Evolutionary conservation across 2,329 filamentous ascomycete species (phyloP).

Genomic region (Endothia cerciana): DNA sequence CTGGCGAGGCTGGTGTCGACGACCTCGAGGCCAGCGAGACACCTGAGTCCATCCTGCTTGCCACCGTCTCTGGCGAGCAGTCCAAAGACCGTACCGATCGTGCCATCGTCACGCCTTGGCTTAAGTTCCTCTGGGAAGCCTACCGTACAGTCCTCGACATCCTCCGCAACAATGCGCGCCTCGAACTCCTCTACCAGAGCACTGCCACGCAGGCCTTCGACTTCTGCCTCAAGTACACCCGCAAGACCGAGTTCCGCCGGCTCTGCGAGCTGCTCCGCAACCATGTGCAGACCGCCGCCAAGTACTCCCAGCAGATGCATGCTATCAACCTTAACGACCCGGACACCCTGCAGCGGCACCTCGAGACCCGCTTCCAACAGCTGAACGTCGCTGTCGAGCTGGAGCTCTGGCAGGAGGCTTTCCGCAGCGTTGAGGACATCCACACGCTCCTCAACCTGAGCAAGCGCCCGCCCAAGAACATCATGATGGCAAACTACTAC

Average conservation of each 20-base stretch:
- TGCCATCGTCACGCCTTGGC: conserved; percentile 97
- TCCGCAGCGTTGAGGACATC: conserved; percentile 98
- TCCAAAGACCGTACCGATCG: conserved; percentile 96
- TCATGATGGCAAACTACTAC: conserved; percentile 99
- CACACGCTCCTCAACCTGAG: conserved; percentile 96
- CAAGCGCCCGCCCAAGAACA: conserved; percentile 96
- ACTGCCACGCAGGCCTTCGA: conserved; percentile 98
- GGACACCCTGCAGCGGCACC: conserved; percentile 93
- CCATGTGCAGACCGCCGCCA: conserved; percentile 98
- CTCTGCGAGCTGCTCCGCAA: conserved; percentile 98
- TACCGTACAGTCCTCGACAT: conserved; percentile 98
- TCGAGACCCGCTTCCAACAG: conserved; percentile 98
- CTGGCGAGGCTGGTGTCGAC: conserved; percentile 76
- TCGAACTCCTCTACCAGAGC: conserved; percentile 97
- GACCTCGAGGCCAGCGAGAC: conserved; percentile 97
- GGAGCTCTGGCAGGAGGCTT: conserved; percentile 98
- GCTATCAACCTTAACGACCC: conserved; percentile 98
- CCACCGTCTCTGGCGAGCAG: conserved; percentile 97
- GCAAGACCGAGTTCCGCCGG: conserved; percentile 98
- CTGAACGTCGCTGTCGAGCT: conserved; percentile 97
- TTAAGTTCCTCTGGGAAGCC: conserved; percentile 99
- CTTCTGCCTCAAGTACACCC: conserved; percentile 96
- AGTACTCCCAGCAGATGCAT: conserved; percentile 99
- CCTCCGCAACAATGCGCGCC: conserved; percentile 95
- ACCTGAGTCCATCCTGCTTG: conserved; percentile 95